A percentile compares a stretch with the other conserved stretches of the same genome.
Conservation (phyloP, 257 asterid genomes). For the Ilex asprella region DNA sequence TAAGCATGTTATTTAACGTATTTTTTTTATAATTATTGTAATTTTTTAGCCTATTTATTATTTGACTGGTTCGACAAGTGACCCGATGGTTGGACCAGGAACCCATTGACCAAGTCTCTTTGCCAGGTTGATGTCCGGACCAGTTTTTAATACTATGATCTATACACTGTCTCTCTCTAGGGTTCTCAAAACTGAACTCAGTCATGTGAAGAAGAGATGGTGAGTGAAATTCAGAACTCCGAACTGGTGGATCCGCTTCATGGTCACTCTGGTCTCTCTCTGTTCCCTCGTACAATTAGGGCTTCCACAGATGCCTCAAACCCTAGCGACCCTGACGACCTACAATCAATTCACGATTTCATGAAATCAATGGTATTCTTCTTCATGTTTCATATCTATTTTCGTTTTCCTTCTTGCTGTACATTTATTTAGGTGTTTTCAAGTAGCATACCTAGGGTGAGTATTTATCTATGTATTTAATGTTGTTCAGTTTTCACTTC, state of each 20-base stretch:
- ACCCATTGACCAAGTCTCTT: too few species aligned
- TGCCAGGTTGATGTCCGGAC: too few species aligned
- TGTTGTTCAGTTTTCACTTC: background rate
- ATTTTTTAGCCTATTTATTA: too few species aligned
- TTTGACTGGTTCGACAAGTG: too few species aligned
- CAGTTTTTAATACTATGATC: too few species aligned
- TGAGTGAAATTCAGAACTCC: constrained; percentile 19
- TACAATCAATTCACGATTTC: constrained; percentile 44
- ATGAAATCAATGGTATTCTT: constrained; percentile 52
- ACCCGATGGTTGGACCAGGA: too few species aligned
- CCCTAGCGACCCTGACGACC: constrained; percentile 40
- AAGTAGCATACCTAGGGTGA: background rate
- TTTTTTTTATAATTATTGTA: too few species aligned
- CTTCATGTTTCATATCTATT: background rate
- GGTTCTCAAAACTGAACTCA: too few species aligned
- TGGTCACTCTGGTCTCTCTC: constrained; percentile 35
- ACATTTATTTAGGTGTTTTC: constrained; percentile 11
- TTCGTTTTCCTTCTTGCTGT: background rate
- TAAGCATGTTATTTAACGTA: too few species aligned
- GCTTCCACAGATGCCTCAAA: constrained; percentile 26
- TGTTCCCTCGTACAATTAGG: constrained; percentile 50
- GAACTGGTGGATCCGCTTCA: constrained; percentile 47
- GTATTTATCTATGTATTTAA: background rate
- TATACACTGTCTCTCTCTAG: too few species aligned
- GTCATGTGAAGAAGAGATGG: constrained; percentile 21